Percentiles rank a stretch among this genome's conserved stretches.
Evolutionary conservation across 2,329 filamentous ascomycete species (phyloP).

Genomic region (Verticillium longisporum): DNA sequence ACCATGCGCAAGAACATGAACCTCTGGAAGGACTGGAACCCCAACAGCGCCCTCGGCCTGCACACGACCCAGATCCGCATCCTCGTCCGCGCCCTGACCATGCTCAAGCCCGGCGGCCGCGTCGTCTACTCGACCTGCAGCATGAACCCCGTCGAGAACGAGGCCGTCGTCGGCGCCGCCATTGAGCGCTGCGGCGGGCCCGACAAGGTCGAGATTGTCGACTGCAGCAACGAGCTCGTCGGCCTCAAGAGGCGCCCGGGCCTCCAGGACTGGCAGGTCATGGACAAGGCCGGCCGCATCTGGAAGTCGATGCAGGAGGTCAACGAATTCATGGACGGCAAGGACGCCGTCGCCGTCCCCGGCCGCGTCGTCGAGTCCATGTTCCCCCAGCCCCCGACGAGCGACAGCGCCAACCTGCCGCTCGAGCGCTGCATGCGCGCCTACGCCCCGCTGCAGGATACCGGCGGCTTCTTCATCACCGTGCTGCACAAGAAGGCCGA

Average conservation of each 20-base stretch:
- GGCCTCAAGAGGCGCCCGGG: conserved; percentile 71
- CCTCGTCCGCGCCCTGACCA: conserved; percentile 83
- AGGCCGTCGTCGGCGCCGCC: conserved; percentile 81
- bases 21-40: conserved; percentile 93
- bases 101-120: conserved; percentile 90
- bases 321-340: not conserved
- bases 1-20: conserved; percentile 89
- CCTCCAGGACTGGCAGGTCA: conserved; percentile 78
- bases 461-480: conserved; percentile 94
- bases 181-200: conserved; percentile 84
- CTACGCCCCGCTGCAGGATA: conserved; percentile 93
- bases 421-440: conserved; percentile 88
- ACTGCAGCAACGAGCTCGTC: conserved; percentile 73
- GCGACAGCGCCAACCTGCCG: conserved; percentile 57
- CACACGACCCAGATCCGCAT: conserved; percentile 85
- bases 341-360: conserved; percentile 36
- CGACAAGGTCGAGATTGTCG: conserved; percentile 74
- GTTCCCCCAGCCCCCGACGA: conserved; percentile 61
- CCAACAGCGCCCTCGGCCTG: conserved; percentile 78
- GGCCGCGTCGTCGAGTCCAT: conserved; percentile 70
- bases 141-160: conserved; percentile 97
- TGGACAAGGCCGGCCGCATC: conserved; percentile 75
- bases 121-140: conserved; percentile 98
- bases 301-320: conserved; percentile 66
- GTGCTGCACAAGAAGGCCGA: conserved; percentile 89